Evolutionary conservation across 2,329 filamentous ascomycete genomes (phyloP).

Genomic region (Cordyceps militaris): DNA sequence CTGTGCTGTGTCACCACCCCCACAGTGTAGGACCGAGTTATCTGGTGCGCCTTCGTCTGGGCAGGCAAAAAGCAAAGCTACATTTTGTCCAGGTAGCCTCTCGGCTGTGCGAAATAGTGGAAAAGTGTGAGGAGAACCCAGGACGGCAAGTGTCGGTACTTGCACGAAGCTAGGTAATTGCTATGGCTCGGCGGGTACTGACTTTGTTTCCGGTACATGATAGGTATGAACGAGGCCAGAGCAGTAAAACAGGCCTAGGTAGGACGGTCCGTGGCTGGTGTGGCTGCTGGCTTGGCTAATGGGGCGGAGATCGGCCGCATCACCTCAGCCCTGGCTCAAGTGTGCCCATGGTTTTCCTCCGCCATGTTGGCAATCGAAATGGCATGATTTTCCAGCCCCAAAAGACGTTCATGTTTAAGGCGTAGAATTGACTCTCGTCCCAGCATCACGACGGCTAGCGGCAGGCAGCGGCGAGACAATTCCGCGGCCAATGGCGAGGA

Average conservation of each 20-base stretch:
- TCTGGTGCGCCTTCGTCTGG: not conserved
- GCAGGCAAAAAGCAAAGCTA: conserved; percentile 1
- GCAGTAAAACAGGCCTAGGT: not conserved
- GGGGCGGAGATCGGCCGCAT: not conserved
- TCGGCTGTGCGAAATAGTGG: not conserved
- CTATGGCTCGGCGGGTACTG: not conserved
- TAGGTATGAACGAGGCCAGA: not conserved
- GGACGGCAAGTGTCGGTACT: not conserved
- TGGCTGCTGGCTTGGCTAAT: not conserved
- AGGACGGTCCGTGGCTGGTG: not conserved
- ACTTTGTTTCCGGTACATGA: not conserved
- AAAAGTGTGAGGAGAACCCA: not conserved
- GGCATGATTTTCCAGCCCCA: not conserved
- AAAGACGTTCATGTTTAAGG: not conserved
- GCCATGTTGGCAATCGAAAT: not conserved
- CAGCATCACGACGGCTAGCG: not conserved
- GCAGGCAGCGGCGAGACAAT: not conserved
- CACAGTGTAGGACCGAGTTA: not conserved
- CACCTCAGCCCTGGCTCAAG: not conserved
- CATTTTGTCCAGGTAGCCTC: not conserved
- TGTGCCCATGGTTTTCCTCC: not conserved
- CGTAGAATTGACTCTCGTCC: not conserved
- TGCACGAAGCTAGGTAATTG: not conserved
- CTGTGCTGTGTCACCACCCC: conserved; percentile 6
- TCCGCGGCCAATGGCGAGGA: not conserved